Evolutionary conservation across 2,329 filamentous ascomycete genomes (phyloP).

Genomic region (Cytospora chrysosperma): DNA sequence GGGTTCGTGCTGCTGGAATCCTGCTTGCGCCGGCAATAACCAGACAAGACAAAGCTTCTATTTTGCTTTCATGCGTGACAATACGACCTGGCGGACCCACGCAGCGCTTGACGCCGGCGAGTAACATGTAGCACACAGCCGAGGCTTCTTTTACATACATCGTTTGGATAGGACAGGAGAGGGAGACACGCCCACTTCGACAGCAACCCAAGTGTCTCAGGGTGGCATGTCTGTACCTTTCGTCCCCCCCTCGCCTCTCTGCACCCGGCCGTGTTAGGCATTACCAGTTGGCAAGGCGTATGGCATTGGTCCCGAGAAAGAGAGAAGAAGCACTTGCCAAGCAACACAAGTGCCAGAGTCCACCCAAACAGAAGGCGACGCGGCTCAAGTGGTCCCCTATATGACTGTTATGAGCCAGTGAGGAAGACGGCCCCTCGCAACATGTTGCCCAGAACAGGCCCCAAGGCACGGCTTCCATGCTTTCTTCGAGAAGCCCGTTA

Average conservation of each 20-base stretch:
- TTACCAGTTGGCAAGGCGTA: not conserved
- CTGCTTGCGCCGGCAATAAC: slow-evolving; percentile 2
- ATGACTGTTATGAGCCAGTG: not conserved
- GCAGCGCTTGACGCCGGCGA: not conserved
- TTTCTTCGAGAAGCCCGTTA: slow-evolving; percentile 18
- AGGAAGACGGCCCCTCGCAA: not conserved
- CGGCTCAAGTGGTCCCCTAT: not conserved
- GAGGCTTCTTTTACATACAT: not conserved
- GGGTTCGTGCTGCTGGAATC: not conserved
- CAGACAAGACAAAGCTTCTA: not conserved
- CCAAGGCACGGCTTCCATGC: not conserved
- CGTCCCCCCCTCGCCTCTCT: not conserved
- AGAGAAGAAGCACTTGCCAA: not conserved
- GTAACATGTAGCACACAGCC: not conserved
- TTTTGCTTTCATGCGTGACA: not conserved
- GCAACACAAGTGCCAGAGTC: not conserved
- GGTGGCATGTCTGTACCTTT: not conserved
- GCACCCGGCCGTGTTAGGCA: not conserved
- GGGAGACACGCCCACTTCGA: not conserved
- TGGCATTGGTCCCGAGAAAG: not conserved
- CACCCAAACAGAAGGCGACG: not conserved
- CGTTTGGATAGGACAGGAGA: not conserved
- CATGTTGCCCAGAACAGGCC: not conserved
- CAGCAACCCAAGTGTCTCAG: not conserved
- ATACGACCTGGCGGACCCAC: not conserved